Evolutionary conservation across 2,329 filamentous ascomycete genomes (phyloP).

Genomic region (Rasamsonia emersonii): DNA sequence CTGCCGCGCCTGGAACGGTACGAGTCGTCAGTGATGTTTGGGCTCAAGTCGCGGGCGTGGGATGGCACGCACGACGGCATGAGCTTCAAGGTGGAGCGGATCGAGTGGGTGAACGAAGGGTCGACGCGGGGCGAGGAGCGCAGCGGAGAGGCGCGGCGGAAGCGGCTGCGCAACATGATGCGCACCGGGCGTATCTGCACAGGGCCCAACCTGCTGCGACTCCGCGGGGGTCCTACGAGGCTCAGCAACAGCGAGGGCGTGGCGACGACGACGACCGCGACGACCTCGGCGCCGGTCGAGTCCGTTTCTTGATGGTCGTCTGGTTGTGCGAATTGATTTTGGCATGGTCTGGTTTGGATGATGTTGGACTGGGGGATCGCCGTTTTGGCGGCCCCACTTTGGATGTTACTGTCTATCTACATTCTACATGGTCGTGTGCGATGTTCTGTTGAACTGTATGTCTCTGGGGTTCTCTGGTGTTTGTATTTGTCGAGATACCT

Average conservation of each 20-base stretch:
- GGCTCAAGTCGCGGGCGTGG: constrained; percentile 75
- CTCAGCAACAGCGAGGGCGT: constrained; percentile 2
- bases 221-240: constrained; percentile 20
- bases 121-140: constrained; percentile 38
- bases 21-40: constrained; percentile 63
- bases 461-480: too few species aligned
- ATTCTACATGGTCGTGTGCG: too few species aligned
- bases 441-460: too few species aligned
- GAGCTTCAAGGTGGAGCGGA: constrained; percentile 73
- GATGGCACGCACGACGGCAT: constrained; percentile 72
- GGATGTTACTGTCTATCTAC: too few species aligned
- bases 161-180: constrained; percentile 40
- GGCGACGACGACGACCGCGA: constrained; percentile 1
- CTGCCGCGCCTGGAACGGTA: constrained; percentile 74
- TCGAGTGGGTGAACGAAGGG: constrained; percentile 78
- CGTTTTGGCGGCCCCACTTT: too few species aligned
- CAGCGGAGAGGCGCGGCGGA: constrained; percentile 39
- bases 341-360: too few species aligned
- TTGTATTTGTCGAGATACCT: too few species aligned
- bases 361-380: too few species aligned
- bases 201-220: constrained; percentile 26
- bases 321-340: neutral
- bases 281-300: constrained; percentile 4
- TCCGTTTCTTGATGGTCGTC: constrained; percentile 6
- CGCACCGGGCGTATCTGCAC: constrained; percentile 35